Evolutionary conservation across 306 rosid genomes (phyloP).

Genomic region (Senna siamea): DNA sequence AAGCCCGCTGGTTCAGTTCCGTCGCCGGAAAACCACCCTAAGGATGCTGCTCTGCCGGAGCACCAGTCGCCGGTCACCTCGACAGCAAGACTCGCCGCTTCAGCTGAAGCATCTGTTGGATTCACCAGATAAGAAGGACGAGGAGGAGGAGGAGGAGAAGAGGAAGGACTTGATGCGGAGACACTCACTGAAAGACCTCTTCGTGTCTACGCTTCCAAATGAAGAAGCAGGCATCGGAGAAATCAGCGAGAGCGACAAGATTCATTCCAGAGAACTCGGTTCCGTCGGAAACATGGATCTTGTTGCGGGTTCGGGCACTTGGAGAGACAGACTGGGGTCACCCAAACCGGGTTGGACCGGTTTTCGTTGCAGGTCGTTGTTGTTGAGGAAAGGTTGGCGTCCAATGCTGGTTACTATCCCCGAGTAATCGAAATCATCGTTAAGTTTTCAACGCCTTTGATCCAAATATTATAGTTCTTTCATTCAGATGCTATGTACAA

Average conservation of each 20-base stretch:
- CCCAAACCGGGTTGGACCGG: slow-evolving; percentile 66
- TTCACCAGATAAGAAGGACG: slow-evolving; percentile 32
- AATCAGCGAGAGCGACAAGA: slow-evolving; percentile 1
- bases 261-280: slow-evolving; percentile 7
- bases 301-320: slow-evolving; percentile 39
- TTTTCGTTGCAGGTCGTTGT: slow-evolving; percentile 62
- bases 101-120: slow-evolving; percentile 36
- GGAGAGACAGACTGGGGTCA: slow-evolving; percentile 56
- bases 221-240: slow-evolving; percentile 33
- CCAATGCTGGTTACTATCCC: slow-evolving; percentile 75
- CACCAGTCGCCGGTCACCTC: slow-evolving; percentile 46
- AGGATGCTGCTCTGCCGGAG: slow-evolving; percentile 64
- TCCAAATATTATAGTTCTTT: not conserved
- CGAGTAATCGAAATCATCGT: slow-evolving; percentile 39
- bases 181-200: slow-evolving; percentile 68
- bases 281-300: slow-evolving; percentile 25
- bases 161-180: slow-evolving; percentile 52
- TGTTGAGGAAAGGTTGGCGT: slow-evolving; percentile 80
- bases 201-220: slow-evolving; percentile 66
- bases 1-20: slow-evolving; percentile 74
- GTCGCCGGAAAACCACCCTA: slow-evolving; percentile 70
- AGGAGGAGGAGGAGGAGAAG: slow-evolving; percentile 24
- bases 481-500: not conserved
- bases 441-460: not conserved
- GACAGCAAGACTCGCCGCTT: slow-evolving; percentile 42